Evolutionary conservation across 2,329 filamentous ascomycete genomes (phyloP).

Genomic region (Xylaria hypoxylon): DNA sequence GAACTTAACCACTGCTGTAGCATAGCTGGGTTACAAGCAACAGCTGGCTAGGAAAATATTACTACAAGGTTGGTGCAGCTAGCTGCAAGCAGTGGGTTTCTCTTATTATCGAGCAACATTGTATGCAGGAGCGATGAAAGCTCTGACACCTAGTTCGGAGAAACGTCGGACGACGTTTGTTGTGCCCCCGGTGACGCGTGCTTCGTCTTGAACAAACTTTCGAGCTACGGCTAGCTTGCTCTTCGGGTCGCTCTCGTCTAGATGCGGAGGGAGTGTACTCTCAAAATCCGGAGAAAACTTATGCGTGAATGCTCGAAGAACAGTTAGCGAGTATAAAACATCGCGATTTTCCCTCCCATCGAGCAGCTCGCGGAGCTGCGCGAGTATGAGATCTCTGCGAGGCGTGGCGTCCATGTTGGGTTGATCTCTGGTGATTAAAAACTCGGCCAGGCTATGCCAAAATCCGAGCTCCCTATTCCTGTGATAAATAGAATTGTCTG

Average conservation of each 20-base stretch:
- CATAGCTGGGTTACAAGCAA: conserved; percentile 22
- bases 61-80: conserved; percentile 29
- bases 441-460: conserved; percentile 82
- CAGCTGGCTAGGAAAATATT: conserved; percentile 30
- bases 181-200: conserved; percentile 73
- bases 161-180: conserved; percentile 79
- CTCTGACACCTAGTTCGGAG: conserved; percentile 73
- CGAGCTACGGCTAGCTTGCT: conserved; percentile 76
- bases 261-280: conserved; percentile 66
- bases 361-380: conserved; percentile 75
- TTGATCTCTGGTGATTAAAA: conserved; percentile 72
- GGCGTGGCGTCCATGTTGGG: conserved; percentile 61
- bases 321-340: conserved; percentile 88
- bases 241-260: conserved; percentile 74
- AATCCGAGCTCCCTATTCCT: conserved; percentile 77
- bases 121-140: conserved; percentile 66
- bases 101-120: conserved; percentile 55
- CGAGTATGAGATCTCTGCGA: conserved; percentile 74
- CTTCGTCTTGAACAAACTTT: conserved; percentile 75
- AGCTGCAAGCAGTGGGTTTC: conserved; percentile 16
- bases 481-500: conserved; percentile 63
- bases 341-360: conserved; percentile 88
- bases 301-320: conserved; percentile 79
- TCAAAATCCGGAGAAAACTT: conserved; percentile 70
- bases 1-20: conserved; percentile 23